phyloP scores from a whole-genome alignment of 257 asterid species.

The Solanum pinnatisectum region DNA sequence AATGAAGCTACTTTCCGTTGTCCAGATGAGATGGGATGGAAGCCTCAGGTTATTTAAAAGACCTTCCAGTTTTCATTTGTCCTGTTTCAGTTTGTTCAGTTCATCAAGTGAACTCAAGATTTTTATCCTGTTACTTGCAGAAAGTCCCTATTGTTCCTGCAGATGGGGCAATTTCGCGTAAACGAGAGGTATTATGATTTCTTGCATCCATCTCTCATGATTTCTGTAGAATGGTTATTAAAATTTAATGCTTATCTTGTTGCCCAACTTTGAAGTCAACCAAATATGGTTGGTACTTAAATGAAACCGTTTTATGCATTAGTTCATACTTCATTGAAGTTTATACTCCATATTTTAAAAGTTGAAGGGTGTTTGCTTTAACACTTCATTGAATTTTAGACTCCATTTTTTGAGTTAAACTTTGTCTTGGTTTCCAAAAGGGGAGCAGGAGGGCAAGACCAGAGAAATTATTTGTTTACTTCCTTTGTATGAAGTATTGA shows the following conservation, averaged over 20 bases:
- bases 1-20: conserved; percentile 98
- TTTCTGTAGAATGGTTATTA: not conserved
- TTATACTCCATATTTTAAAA: not conserved
- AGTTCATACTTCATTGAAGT: not conserved
- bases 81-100: not conserved
- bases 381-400: not conserved
- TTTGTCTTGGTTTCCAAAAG: not conserved
- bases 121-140: conserved; percentile 32
- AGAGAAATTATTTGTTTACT: not conserved
- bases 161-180: conserved; percentile 35
- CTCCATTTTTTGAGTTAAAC: not conserved
- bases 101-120: not conserved
- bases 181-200: conserved; percentile 46
- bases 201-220: not conserved
- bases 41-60: conserved; percentile 63
- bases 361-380: not conserved
- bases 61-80: not conserved
- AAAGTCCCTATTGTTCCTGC: conserved; percentile 44
- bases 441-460: not conserved
- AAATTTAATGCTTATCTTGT: not conserved
- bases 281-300: not conserved
- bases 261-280: not conserved
- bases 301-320: not conserved
- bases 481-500: not conserved
- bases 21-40: conserved; percentile 99